Base-by-base conservation (phyloP, 2,329 filamentous ascomycete genomes). In the Aspergillus terreus region DNA sequence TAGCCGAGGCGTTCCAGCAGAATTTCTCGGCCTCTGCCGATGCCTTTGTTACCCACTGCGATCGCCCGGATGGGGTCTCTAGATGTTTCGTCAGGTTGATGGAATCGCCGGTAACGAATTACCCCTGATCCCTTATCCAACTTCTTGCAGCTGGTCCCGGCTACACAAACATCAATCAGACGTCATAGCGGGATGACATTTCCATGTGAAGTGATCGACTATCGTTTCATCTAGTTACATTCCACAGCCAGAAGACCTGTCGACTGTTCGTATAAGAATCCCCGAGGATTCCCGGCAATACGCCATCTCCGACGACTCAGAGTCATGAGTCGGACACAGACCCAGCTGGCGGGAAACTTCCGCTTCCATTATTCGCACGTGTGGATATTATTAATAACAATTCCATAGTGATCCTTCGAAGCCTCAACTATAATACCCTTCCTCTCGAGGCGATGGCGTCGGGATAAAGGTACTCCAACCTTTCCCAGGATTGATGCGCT, bases 381-480 rank as follows among this genome's bases (percentile, higher is more conserved):
- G 25, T 10, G 25, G 25, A 10, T 27, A 27, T 27, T 27, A 27
- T 3, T 27, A 33, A 45, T 14, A 27, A 7, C 9, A 33, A 45
- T 14, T n/a, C 25, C 12, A 19, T 11, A 7, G 27, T 23, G 11
- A 15, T 19, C 25, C 21, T 17, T 45, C 43, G 4, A 17, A 33
- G 19, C 33, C 35, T 36, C 44, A 38, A n/a, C 40, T 27, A 47
- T 49, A 51, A 14, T 51, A 51, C 11, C 15, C 40, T 17, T 47
- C 41, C 4, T 51, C 49, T n/a, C 45, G 38, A 44, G 49, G 32
- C 35, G 49, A 45, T 38, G 49, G 32, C 25, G 38, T 27, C 45
- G 53, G 47, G 44, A 59, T 55, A 52, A 58, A 54, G 23, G 54
- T 52, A 60, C 58, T 41, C 62, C 60, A 56, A n/a, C 58, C 58